Evolutionary conservation across 2,329 filamentous ascomycete genomes (phyloP).

Genomic region (Setomelanomma holmii): DNA sequence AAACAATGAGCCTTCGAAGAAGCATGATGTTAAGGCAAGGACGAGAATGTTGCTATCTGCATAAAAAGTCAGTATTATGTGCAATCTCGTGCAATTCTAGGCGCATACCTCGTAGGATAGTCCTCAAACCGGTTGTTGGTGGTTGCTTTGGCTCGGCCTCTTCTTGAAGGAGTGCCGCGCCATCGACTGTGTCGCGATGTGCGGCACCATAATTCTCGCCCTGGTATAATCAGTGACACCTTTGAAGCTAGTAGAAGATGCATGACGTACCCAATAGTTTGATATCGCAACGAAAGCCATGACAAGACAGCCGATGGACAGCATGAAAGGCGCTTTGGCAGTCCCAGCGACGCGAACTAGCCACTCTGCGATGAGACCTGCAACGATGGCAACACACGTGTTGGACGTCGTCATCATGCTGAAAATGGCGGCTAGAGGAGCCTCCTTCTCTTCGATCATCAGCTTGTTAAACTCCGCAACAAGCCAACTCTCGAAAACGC

Average conservation of each 20-base stretch:
- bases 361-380: slow-evolving; percentile 61
- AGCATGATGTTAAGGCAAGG: slow-evolving; percentile 60
- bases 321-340: slow-evolving; percentile 61
- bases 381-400: slow-evolving; percentile 58
- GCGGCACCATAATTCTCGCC: slow-evolving; percentile 59
- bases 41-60: slow-evolving; percentile 58
- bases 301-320: slow-evolving; percentile 53
- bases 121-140: slow-evolving; percentile 29
- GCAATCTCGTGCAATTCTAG: no score
- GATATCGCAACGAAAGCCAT: slow-evolving; percentile 57
- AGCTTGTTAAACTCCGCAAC: slow-evolving; percentile 63
- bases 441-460: slow-evolving; percentile 52
- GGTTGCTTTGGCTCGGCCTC: slow-evolving; percentile 26
- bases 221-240: slow-evolving; percentile 32
- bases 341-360: slow-evolving; percentile 58
- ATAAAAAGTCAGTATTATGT: slow-evolving; percentile 5
- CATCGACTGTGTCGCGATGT: slow-evolving; percentile 23
- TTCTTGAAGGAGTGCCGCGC: slow-evolving; percentile 34
- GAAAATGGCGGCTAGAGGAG: slow-evolving; percentile 60
- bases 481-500: slow-evolving; percentile 68
- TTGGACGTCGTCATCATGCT: slow-evolving; percentile 60
- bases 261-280: slow-evolving; percentile 56
- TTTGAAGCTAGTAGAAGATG: background rate
- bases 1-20: slow-evolving; percentile 69
- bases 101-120: slow-evolving; percentile 28